Conservation (phyloP, 345 rosid species). For the Arabis hirsuta region DNA sequence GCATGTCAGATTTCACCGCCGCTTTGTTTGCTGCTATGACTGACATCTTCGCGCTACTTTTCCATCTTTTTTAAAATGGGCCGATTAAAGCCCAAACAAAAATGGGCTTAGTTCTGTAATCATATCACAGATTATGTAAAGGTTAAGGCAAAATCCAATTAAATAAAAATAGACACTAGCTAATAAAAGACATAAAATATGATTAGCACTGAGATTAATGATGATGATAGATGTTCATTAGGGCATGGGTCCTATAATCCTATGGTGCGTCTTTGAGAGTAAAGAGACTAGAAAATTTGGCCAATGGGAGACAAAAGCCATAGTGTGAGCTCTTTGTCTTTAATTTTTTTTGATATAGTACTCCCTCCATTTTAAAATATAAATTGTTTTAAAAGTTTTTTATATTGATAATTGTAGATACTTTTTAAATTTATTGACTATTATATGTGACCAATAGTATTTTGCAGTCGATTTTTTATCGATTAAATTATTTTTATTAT, state of each 20-base stretch:
- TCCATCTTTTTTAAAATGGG: neutral
- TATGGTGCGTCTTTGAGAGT: neutral
- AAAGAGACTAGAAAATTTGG: constrained; percentile 29
- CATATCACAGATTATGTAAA: neutral
- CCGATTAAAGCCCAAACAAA: constrained; percentile 2
- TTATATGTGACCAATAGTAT: too few species aligned
- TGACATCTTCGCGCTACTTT: constrained; percentile 44
- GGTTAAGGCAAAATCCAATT: neutral
- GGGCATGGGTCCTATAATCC: constrained; percentile 27
- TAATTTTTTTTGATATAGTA: constrained; percentile 11
- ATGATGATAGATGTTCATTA: constrained; percentile 32
- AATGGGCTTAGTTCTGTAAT: constrained; percentile 4
- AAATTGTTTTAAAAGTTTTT: too few species aligned
- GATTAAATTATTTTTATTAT: too few species aligned
- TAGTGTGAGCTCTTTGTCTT: constrained; percentile 34
- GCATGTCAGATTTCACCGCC: constrained; percentile 44
- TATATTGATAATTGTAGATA: too few species aligned
- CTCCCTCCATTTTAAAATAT: too few species aligned
- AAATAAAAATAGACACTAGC: constrained; percentile 9
- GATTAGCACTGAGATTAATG: constrained; percentile 39
- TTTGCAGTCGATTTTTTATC: too few species aligned
- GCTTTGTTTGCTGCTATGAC: constrained; percentile 36
- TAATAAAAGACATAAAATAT: neutral
- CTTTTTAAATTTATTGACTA: too few species aligned
- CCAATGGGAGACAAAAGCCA: constrained; percentile 45